Percentiles rank a stretch among this genome's conserved stretches.
These are phyloP conservation scores for Podospora pseudopauciseta DNA, from an alignment of 495 filamentous ascomycete species.

Conservation along the genomic window DNA sequence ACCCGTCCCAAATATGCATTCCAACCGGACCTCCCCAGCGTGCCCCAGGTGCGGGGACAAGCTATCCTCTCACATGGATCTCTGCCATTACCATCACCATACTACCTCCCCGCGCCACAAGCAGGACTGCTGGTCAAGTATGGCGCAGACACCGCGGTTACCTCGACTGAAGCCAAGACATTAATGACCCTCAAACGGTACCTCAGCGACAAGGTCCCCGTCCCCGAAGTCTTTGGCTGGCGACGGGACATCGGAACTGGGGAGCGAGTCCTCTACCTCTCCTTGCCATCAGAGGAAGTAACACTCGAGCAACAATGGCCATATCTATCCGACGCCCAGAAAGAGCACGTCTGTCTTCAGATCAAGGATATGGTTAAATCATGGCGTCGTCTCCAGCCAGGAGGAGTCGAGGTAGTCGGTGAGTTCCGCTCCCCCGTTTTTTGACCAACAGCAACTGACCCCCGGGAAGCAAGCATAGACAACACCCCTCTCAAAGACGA, in stretches of 20 bases:
- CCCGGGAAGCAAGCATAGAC: slow-evolving; percentile 26
- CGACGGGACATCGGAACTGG: slow-evolving; percentile 14
- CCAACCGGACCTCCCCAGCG: slow-evolving; percentile 18
- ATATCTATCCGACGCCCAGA: slow-evolving; percentile 8
- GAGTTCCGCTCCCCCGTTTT: not conserved
- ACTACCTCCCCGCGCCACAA: slow-evolving; percentile 6
- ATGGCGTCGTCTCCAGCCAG: slow-evolving; percentile 18
- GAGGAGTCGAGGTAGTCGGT: slow-evolving; percentile 15
- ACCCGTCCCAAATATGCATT: not conserved
- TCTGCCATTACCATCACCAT: not conserved
- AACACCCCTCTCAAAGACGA: slow-evolving; percentile 23
- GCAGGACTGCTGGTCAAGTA: slow-evolving; percentile 19
- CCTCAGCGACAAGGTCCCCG: not conserved
- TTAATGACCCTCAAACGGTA: slow-evolving; percentile 6
- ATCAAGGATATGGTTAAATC: slow-evolving; percentile 9
- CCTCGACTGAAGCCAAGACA: slow-evolving; percentile 17
- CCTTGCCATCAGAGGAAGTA: slow-evolving; percentile 8
- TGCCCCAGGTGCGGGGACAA: slow-evolving; percentile 11
- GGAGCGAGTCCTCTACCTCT: slow-evolving; percentile 20
- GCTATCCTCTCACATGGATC: not conserved
- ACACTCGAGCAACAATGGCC: slow-evolving; percentile 13
- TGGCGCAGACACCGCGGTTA: slow-evolving; percentile 7
- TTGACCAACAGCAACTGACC: not conserved
- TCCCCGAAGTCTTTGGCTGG: slow-evolving; percentile 28
- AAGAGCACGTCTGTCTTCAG: slow-evolving; percentile 10